These are phyloP conservation scores for Peniophora sp. DNA, from an alignment of 1,284 basidiomycete genomes.

Conservation along the genomic window DNA sequence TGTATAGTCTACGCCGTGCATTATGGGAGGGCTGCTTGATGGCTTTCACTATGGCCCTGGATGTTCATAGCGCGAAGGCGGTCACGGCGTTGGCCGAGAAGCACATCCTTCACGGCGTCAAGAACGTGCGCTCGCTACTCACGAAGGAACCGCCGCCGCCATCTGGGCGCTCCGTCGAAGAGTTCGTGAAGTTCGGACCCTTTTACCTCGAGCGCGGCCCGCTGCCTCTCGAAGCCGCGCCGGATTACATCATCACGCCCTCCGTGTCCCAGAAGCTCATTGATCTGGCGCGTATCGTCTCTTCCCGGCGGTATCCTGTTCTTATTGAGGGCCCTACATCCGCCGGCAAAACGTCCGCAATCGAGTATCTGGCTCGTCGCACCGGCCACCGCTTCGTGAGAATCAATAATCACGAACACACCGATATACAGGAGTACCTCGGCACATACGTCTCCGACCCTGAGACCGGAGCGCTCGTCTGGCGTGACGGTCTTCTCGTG, in stretches of 20 bases:
- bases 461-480: conserved; percentile 85
- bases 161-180: conserved; percentile 34
- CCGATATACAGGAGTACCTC: conserved; percentile 97
- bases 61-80: conserved; percentile 63
- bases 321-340: conserved; percentile 98
- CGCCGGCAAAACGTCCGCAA: conserved; percentile 94
- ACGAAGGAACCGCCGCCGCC: conserved; percentile 61
- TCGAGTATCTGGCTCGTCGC: conserved; percentile 90
- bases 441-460: conserved; percentile 96
- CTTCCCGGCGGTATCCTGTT: conserved; percentile 88
- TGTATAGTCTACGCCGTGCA: conserved; percentile 79
- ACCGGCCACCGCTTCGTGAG: conserved; percentile 96
- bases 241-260: conserved; percentile 91
- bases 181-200: conserved; percentile 81
- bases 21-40: conserved; percentile 96
- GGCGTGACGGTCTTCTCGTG: conserved; percentile 91
- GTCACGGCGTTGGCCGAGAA: conserved; percentile 69
- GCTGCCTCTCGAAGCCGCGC: conserved; percentile 49
- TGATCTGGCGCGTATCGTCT: conserved; percentile 86
- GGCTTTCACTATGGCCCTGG: conserved; percentile 96
- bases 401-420: conserved; percentile 99
- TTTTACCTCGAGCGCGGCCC: conserved; percentile 87
- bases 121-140: conserved; percentile 75
- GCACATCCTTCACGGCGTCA: conserved; percentile 77
- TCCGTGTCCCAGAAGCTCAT: conserved; percentile 95